Evolutionary conservation across 805 yeast species (phyloP), one percentile per base, ranked within the genome.

Genomic region (Ogataea glucozyma): DNA sequence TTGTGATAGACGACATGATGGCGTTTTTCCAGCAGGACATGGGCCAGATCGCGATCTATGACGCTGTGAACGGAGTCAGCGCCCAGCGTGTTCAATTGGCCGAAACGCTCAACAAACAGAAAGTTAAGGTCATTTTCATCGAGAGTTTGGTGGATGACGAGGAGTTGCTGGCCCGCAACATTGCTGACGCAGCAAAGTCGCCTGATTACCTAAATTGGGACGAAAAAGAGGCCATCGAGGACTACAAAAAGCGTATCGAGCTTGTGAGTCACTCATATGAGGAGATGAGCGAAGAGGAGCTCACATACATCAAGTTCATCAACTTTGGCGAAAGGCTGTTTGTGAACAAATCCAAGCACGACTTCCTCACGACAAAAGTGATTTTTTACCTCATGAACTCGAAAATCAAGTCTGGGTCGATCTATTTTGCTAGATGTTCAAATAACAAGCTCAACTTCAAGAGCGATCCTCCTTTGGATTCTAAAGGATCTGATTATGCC

Each of bases 21-120:
- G 67, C 71, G 18, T 89, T 86, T 56, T 88, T 88, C 63, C 76
- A 78, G 49, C 75, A 76, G 21, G 88, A 83, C 48, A 79, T 79
- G 57, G 98, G 98, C 9, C 99, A 93, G 66, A 88, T 93, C 23
- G 99, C 96, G 4, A 87, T 93, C 17, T 93, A 87, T 64, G 99
- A 93, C 65, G 98, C 98, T 0, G 85, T 93, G 38, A 93, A 93
- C 61, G 96, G 93, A 5, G 68, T 84, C 36, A 78, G 83, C 16
- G 72, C 74, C 38, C 85, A 83, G 52, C 74, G 99, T 53, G 55
- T 71, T 6, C 76, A 74, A 22, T 65, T 91, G 27, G 76, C 75
- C 20, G 71, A 72, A 24, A 64, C 65, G 44, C 80, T 91, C 54
- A 66, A 70, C 6, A 66, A 69, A 32, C 69, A 75, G 46, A 79